These are phyloP conservation scores for Stipa capillata DNA, from an alignment of 176 grass and related monocot species.

Conservation along the genomic window DNA sequence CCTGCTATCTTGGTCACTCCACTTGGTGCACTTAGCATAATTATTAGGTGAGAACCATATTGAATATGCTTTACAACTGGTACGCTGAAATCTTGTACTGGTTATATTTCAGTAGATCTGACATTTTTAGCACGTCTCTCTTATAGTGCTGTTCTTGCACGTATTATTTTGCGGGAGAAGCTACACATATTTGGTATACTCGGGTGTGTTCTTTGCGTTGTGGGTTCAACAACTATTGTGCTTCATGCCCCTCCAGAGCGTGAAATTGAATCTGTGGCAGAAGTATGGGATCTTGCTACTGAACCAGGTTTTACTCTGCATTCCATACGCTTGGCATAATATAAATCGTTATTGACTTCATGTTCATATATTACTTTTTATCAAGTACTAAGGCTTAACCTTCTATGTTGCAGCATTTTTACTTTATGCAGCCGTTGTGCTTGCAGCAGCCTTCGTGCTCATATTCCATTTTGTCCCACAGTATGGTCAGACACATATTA, in stretches of 20 bases:
- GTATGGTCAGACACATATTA: slow-evolving; percentile 78
- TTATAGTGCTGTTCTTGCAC: slow-evolving; percentile 84
- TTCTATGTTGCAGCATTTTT: slow-evolving; percentile 56
- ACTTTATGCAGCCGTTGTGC: slow-evolving; percentile 50
- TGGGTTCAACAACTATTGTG: slow-evolving; percentile 90
- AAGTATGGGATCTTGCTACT: slow-evolving; percentile 95
- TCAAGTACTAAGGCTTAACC: slow-evolving; percentile 17
- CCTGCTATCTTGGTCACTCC: slow-evolving; percentile 98
- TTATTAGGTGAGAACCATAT: slow-evolving; percentile 51
- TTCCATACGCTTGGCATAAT: neutral
- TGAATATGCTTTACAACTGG: neutral
- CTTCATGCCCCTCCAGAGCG: slow-evolving; percentile 91
- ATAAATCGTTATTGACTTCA: neutral
- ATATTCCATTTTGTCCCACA: slow-evolving; percentile 69
- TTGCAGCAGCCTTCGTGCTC: slow-evolving; percentile 63
- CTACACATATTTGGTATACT: slow-evolving; percentile 93
- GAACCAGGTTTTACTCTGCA: slow-evolving; percentile 56
- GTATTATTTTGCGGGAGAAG: slow-evolving; percentile 84
- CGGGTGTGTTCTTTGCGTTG: slow-evolving; percentile 90
- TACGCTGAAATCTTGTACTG: slow-evolving; percentile 5
- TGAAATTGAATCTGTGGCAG: slow-evolving; percentile 76
- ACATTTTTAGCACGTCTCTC: neutral
- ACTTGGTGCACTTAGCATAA: slow-evolving; percentile 95
- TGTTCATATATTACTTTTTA: neutral
- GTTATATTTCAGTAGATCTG: slow-evolving; percentile 13